Conservation (phyloP, 257 asterid genomes). For the Ligustrum vulgare region DNA sequence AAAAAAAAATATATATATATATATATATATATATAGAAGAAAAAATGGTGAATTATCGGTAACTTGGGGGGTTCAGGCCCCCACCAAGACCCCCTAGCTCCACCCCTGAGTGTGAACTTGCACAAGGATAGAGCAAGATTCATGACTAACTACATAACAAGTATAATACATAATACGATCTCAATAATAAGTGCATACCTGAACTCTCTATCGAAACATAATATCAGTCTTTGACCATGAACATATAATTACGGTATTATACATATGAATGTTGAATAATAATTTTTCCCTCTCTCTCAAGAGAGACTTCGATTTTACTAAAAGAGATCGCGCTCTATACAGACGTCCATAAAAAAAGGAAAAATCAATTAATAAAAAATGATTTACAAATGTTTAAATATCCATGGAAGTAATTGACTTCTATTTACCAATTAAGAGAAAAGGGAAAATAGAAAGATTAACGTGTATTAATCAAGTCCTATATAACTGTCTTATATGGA, state of each 20-base stretch:
- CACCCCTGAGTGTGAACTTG: not conserved
- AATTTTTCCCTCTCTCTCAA: not conserved
- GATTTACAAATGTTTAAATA: constrained; percentile 13
- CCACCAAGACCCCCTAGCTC: no score
- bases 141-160: not conserved
- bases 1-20: no score
- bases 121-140: no score
- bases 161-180: not conserved
- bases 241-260: no score
- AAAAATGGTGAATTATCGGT: no score
- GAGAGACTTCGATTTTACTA: no score
- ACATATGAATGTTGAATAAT: no score
- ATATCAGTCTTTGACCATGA: no score
- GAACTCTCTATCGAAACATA: no score
- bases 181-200: no score
- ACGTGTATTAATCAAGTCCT: constrained; percentile 15
- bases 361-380: not conserved
- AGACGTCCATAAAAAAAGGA: not conserved
- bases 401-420: constrained; percentile 15
- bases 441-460: not conserved
- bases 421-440: constrained; percentile 17
- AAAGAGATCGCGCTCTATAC: not conserved
- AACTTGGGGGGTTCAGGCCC: no score
- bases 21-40: no score
- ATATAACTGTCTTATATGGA: constrained; percentile 17